Percentiles rank a stretch among this genome's conserved stretches.
phyloP scores from a whole-genome alignment of 352 stramenopile species.

The Pseudoperonospora humuli region DNA sequence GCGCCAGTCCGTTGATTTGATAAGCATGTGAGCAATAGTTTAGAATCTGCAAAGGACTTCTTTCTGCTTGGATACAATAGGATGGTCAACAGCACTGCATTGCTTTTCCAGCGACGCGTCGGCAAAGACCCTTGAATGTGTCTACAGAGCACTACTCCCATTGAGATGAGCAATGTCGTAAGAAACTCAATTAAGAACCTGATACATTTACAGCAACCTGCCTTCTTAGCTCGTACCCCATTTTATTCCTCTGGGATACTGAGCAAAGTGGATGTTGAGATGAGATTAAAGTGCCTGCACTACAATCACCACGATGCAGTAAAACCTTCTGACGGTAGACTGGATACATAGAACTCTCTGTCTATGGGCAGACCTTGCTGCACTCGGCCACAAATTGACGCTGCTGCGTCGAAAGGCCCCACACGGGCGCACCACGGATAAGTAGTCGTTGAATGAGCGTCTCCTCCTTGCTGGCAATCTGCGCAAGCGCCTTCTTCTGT shows the following conservation, averaged over 20 bases:
- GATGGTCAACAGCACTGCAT: too few species aligned
- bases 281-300: not conserved
- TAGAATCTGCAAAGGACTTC: too few species aligned
- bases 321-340: slow-evolving; percentile 2
- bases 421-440: slow-evolving; percentile 63
- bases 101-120: too few species aligned
- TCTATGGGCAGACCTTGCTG: slow-evolving; percentile 22
- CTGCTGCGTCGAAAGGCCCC: slow-evolving; percentile 64
- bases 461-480: slow-evolving; percentile 32
- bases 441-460: slow-evolving; percentile 58
- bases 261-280: slow-evolving; percentile 11
- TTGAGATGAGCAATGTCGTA: not conserved
- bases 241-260: slow-evolving; percentile 23
- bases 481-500: slow-evolving; percentile 31
- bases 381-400: slow-evolving; percentile 67
- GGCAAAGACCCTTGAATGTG: too few species aligned
- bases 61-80: too few species aligned
- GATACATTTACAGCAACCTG: slow-evolving; percentile 18
- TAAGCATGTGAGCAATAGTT: too few species aligned
- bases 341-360: slow-evolving; percentile 2
- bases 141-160: too few species aligned
- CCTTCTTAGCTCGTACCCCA: slow-evolving; percentile 19
- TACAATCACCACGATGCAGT: not conserved
- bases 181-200: slow-evolving; percentile 5
- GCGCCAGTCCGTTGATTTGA: too few species aligned